phyloP scores from a whole-genome alignment of 2,329 filamentous ascomycete genomes.

The Cordyceps fumosorosea region DNA sequence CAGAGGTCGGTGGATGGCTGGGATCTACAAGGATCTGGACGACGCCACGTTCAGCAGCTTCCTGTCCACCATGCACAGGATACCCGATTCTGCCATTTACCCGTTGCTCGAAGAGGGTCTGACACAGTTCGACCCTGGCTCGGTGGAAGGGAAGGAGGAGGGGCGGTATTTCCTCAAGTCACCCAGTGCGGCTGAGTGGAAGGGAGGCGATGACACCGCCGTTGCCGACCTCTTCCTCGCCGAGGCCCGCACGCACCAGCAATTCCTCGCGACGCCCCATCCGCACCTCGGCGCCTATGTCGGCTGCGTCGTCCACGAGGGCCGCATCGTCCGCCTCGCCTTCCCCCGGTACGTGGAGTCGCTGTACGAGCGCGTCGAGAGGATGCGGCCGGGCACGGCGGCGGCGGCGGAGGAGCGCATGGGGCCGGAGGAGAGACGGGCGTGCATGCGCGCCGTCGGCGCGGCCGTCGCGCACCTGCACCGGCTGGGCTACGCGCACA shows the following conservation, averaged over 20 bases:
- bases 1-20: background rate
- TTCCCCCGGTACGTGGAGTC: background rate
- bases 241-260: background rate
- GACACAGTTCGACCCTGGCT: background rate
- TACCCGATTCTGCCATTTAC: background rate
- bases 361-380: background rate
- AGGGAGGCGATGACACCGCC: background rate
- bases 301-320: background rate
- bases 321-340: background rate
- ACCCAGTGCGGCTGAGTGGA: background rate
- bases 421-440: background rate
- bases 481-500: background rate
- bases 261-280: background rate
- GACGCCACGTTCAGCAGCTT: background rate
- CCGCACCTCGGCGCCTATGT: background rate
- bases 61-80: background rate
- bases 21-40: background rate
- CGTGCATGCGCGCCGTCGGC: background rate
- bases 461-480: background rate
- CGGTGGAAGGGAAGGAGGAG: background rate
- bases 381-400: no score
- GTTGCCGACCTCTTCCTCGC: background rate
- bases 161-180: background rate
- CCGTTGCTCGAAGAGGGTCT: background rate
- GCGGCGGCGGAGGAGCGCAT: background rate